Base-by-base conservation (phyloP, 2,329 filamentous ascomycete genomes). In the Aspergillus clavatus region DNA sequence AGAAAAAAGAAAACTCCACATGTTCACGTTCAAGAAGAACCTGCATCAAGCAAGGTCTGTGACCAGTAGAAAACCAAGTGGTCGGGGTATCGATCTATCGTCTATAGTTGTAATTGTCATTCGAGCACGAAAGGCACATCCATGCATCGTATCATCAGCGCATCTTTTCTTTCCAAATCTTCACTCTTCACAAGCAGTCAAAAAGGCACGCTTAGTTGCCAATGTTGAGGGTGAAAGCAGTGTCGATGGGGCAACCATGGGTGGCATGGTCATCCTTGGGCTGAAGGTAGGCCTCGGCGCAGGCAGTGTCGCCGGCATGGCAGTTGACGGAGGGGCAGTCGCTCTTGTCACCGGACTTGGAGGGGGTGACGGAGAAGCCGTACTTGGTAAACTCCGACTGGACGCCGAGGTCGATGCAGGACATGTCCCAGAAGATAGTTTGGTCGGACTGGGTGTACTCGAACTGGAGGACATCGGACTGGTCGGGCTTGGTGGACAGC, bases 221-320 rank as follows among this genome's bases (percentile, higher is more conserved):
- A 41, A 72, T 57, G 43, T 51, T 58, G 40, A 72, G 45, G 18
- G 51, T 49, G 43, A 72, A 61, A 42, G 57, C 54, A 40, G 65
- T 60, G 47, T 58, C 38, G 45, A 63, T 58, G 36, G 63, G 58
- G 57, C 69, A 72, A 44, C 66, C 64, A 50, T 70, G 65, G 37
- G 69, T 72, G 29, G 69, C 69, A 29, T 64, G 57, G 58, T 71
- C 58, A 55, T 71, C 69, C 22, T 59, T 56, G 12, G 67, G 67
- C 49, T 63, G 44, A 54, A 69, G 60, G 55, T 72, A 72, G 38
- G 66, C 69, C 42, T 62, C 61, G 14, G 61, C 54, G 53, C 69
- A 72, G 16, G 53, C 47, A 18, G 42, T 22, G 38, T 68, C 66
- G 29, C 68, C 67, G 18, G 67, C 59, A 23, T 45, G 37, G 56